Evolutionary conservation across 2,329 filamentous ascomycete genomes (phyloP).

Genomic region (Fusarium albosuccineum): DNA sequence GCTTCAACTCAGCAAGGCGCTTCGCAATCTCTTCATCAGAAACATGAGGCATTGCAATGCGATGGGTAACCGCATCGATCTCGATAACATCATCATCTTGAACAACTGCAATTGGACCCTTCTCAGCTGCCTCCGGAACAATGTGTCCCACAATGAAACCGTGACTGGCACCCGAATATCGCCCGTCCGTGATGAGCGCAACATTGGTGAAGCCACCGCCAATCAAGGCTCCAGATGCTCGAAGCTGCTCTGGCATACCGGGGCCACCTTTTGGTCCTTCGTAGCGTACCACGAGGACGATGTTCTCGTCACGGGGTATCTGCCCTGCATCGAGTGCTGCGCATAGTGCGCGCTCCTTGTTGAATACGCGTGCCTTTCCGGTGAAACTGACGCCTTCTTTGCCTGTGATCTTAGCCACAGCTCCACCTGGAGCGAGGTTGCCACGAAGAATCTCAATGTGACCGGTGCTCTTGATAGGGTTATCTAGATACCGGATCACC

Average conservation of each 20-base stretch:
- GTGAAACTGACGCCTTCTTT: conserved; percentile 88
- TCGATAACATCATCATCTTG: conserved; percentile 82
- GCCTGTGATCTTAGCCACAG: conserved; percentile 94
- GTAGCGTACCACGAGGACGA: conserved; percentile 90
- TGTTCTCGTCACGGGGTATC: conserved; percentile 66
- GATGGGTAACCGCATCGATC: conserved; percentile 73
- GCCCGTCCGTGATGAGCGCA: conserved; percentile 85
- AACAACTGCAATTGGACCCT: conserved; percentile 87
- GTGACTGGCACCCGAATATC: conserved; percentile 70
- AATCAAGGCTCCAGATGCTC: conserved; percentile 88
- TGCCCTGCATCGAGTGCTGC: conserved; percentile 78
- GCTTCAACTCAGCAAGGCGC: not conserved
- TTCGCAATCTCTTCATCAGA: not conserved
- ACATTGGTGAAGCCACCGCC: conserved; percentile 87
- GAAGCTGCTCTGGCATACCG: conserved; percentile 94
- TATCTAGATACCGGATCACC: conserved; percentile 82
- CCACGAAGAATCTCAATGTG: conserved; percentile 89
- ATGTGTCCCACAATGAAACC: conserved; percentile 95
- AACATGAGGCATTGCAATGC: not conserved
- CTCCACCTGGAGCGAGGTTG: conserved; percentile 87
- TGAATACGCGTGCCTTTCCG: conserved; percentile 83
- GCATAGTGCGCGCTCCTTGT: conserved; percentile 86
- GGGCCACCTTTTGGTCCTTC: conserved; percentile 93
- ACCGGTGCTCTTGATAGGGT: conserved; percentile 82
- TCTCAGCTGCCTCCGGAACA: conserved; percentile 86